phyloP scores from a whole-genome alignment of 2,329 filamentous ascomycete genomes.

The Epichloe bromicola region DNA sequence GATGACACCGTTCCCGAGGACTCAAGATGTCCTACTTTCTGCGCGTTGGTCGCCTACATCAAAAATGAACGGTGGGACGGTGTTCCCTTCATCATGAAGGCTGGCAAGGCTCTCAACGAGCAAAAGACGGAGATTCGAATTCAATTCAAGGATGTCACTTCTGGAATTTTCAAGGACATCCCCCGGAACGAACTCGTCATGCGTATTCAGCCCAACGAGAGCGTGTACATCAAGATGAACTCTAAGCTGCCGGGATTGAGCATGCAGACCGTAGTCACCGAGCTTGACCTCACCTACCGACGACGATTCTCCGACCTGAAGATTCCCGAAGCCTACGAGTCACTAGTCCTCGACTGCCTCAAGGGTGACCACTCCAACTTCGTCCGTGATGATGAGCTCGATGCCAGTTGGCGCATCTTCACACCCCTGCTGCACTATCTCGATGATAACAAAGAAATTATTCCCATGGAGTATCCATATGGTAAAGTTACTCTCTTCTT shows the following conservation, averaged over 20 bases:
- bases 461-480: conserved; percentile 99
- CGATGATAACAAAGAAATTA: conserved; percentile 98
- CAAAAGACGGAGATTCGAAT: conserved; percentile 99
- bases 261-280: conserved; percentile 98
- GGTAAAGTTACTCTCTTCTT: conserved; percentile 43
- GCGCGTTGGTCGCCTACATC: conserved; percentile 92
- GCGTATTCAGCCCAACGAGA: conserved; percentile 98
- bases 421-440: conserved; percentile 95
- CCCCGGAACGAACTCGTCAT: conserved; percentile 98
- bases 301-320: conserved; percentile 98
- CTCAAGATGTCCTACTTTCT: conserved; percentile 95
- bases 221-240: conserved; percentile 99
- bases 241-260: conserved; percentile 95
- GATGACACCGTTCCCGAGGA: conserved; percentile 97
- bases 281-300: conserved; percentile 95
- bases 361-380: conserved; percentile 99
- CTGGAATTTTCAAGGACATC: conserved; percentile 99
- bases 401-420: conserved; percentile 97
- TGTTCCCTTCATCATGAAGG: conserved; percentile 98
- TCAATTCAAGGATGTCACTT: conserved; percentile 98
- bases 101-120: conserved; percentile 95
- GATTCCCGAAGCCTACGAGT: conserved; percentile 98
- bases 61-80: conserved; percentile 99
- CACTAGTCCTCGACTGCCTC: conserved; percentile 87
- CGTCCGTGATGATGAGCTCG: conserved; percentile 89